These are phyloP conservation scores for Wickerhamomyces queroliae DNA, from an alignment of 805 yeast species.

Conservation along the genomic window DNA sequence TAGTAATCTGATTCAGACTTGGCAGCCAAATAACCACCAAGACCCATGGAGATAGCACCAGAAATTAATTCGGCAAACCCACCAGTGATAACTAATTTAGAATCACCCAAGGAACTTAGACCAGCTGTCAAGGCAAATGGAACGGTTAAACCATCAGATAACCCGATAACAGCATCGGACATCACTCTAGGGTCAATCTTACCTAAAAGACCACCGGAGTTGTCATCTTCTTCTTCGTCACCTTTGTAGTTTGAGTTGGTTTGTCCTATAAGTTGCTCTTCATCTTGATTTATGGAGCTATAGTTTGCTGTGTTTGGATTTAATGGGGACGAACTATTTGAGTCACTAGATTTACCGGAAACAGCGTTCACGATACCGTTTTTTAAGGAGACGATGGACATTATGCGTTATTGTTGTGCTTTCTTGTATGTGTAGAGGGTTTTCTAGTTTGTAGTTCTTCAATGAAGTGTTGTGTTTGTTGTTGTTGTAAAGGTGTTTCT, in stretches of 20 bases:
- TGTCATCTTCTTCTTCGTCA: constrained; percentile 4
- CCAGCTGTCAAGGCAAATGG: constrained; percentile 99
- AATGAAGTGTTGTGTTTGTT: not conserved
- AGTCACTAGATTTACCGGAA: constrained; percentile 1
- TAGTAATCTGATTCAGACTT: constrained; percentile 79
- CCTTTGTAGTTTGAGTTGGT: constrained; percentile 3
- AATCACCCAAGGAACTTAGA: constrained; percentile 80
- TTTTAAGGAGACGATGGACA: constrained; percentile 22
- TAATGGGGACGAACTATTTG: constrained; percentile 7
- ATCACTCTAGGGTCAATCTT: constrained; percentile 85
- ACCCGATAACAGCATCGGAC: constrained; percentile 89
- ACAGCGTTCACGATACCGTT: constrained; percentile 17
- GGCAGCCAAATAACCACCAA: constrained; percentile 96
- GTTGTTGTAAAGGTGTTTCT: not conserved
- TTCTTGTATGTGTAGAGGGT: not conserved
- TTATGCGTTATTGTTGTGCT: not conserved
- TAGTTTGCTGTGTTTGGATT: constrained; percentile 10
- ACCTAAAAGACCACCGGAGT: constrained; percentile 32
- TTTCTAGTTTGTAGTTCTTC: not conserved
- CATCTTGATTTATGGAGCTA: constrained; percentile 12
- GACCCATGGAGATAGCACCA: constrained; percentile 97
- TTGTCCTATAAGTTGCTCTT: constrained; percentile 7
- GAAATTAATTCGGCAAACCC: constrained; percentile 96
- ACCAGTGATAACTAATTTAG: constrained; percentile 91
- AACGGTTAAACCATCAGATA: constrained; percentile 93